phyloP scores from a whole-genome alignment of 495 filamentous ascomycete genomes.

The Tuber microsphaerosporum region DNA sequence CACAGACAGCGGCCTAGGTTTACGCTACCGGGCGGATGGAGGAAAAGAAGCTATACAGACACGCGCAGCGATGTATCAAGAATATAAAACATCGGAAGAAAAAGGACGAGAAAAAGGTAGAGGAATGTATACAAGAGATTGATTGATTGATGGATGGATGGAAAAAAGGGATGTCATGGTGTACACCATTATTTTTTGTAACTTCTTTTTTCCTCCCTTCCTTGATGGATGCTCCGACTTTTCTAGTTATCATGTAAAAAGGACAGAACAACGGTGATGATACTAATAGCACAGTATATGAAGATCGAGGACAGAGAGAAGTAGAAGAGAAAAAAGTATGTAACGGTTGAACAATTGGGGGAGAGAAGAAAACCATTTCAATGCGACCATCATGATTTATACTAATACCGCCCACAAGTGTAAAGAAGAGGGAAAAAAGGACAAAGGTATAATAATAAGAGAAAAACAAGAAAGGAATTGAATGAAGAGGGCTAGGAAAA shows the following conservation, averaged over 20 bases:
- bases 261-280: not conserved
- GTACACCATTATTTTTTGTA: not conserved
- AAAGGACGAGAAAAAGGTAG: not conserved
- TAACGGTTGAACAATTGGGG: conserved; percentile 6
- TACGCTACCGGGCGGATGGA: not conserved
- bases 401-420: conserved; percentile 33
- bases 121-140: conserved; percentile 1
- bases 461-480: conserved; percentile 16
- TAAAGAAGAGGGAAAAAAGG: conserved; percentile 22
- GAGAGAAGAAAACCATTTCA: conserved; percentile 9
- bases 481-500: not conserved
- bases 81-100: not conserved
- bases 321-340: conserved; percentile 11
- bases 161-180: not conserved
- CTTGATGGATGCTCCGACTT: not conserved
- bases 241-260: not conserved
- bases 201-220: not conserved
- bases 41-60: conserved; percentile 9
- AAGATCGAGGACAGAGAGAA: not conserved
- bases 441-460: conserved; percentile 17
- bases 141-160: not conserved
- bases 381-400: conserved; percentile 38
- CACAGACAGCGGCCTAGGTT: not conserved
- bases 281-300: not conserved
- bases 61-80: conserved; percentile 1